Percentiles rank a stretch among this genome's conserved stretches.
phyloP scores from a whole-genome alignment of 352 stramenopile species.

The Thalassiosira mediterranea region DNA sequence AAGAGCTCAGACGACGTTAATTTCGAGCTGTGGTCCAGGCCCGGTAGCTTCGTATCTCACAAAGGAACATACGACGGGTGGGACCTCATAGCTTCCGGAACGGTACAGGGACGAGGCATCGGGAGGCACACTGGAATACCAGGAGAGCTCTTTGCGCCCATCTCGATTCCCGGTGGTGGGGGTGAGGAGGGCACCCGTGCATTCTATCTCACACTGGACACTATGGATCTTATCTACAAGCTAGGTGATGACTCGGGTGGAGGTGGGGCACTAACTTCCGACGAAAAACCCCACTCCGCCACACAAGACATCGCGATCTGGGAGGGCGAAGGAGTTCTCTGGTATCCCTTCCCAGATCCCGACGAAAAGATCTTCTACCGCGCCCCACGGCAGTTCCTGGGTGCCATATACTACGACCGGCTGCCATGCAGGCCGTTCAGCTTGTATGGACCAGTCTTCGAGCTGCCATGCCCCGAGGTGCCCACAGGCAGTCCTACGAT shows the following conservation, averaged over 20 bases:
- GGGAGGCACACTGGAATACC: conserved; percentile 7
- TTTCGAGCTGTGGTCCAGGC: conserved; percentile 18
- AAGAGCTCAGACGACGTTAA: conserved; percentile 6
- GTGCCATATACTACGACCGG: conserved; percentile 19
- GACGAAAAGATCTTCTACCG: conserved; percentile 2
- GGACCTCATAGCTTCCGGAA: not conserved
- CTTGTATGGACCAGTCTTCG: conserved; percentile 2
- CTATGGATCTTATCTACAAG: conserved; percentile 5
- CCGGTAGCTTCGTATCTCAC: not conserved
- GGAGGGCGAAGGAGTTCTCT: conserved; percentile 18
- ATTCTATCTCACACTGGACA: conserved; percentile 6
- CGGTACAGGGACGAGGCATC: conserved; percentile 1
- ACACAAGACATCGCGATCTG: conserved; percentile 11
- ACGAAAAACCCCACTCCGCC: not conserved
- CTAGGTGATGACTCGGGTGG: too few species aligned
- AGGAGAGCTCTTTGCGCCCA: conserved; percentile 1
- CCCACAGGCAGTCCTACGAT: conserved; percentile 13
- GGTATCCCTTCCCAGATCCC: conserved; percentile 18
- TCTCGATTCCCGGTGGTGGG: conserved; percentile 6
- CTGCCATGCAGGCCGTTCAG: conserved; percentile 16
- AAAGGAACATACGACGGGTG: not conserved
- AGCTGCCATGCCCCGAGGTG: conserved; percentile 1
- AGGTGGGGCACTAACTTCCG: not conserved
- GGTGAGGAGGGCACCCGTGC: conserved; percentile 3
- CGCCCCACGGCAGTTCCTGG: conserved; percentile 8